These are phyloP conservation scores for Phallus indusiatus DNA, from an alignment of 768 basidiomycete species.

Conservation along the genomic window DNA sequence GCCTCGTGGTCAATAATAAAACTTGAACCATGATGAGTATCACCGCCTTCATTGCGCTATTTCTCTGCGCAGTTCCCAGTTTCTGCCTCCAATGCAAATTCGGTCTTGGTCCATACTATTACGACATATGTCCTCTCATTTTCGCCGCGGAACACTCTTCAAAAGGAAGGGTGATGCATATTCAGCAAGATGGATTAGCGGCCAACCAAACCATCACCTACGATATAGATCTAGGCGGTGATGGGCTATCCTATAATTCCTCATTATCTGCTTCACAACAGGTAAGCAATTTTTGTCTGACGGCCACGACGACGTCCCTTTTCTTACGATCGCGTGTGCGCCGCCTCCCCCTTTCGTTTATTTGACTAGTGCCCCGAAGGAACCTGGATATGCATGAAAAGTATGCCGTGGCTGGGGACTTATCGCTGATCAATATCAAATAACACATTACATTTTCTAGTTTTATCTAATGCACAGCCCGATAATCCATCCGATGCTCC, in stretches of 20 bases:
- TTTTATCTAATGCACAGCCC: slow-evolving; percentile 12
- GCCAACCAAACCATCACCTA: slow-evolving; percentile 20
- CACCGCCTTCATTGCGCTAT: neutral
- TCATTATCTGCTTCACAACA: slow-evolving; percentile 19
- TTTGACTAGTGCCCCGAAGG: slow-evolving; percentile 20
- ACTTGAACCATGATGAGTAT: neutral
- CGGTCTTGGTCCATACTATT: neutral
- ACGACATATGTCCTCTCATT: slow-evolving; percentile 4
- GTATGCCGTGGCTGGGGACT: slow-evolving; percentile 11
- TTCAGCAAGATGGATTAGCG: slow-evolving; percentile 13
- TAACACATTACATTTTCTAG: too few relatives aligned
- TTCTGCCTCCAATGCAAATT: slow-evolving; percentile 3
- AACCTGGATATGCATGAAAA: slow-evolving; percentile 22
- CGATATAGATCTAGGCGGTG: slow-evolving; percentile 18
- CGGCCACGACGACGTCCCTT: too few relatives aligned
- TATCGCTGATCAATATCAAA: too few relatives aligned
- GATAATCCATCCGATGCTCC: slow-evolving; percentile 14
- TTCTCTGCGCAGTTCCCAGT: neutral
- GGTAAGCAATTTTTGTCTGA: slow-evolving; percentile 16
- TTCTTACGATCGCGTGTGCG: too few relatives aligned
- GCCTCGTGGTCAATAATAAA: neutral
- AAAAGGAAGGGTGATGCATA: neutral
- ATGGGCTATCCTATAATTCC: slow-evolving; percentile 16
- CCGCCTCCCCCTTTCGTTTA: neutral
- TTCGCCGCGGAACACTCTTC: neutral